Percentiles rank a stretch among this genome's conserved stretches.
Evolutionary conservation across 176 grass and related monocot species (phyloP).

Genomic region (Miscanthus lutarioriparius): DNA sequence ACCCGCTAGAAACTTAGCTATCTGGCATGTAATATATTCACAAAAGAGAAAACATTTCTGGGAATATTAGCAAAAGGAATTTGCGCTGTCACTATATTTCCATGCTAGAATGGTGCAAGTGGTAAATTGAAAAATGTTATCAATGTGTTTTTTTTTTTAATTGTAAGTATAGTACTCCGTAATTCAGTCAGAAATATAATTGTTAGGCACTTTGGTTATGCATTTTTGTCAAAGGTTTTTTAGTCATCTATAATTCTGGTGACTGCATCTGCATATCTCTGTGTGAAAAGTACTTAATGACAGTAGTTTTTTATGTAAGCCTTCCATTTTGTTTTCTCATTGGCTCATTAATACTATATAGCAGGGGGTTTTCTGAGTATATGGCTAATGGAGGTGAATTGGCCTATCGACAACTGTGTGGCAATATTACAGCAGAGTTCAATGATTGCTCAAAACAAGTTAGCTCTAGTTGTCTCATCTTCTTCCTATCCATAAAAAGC

Average conservation of each 20-base stretch:
- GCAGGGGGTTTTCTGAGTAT: slow-evolving; percentile 83
- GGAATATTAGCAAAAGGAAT: background rate
- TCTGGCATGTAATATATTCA: background rate
- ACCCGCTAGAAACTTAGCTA: background rate
- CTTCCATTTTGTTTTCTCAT: slow-evolving; percentile 4
- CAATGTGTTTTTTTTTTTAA: background rate
- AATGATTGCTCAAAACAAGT: slow-evolving; percentile 98
- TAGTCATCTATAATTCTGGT: background rate
- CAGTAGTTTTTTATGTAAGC: background rate
- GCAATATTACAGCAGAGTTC: slow-evolving; percentile 73
- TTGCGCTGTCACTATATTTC: background rate
- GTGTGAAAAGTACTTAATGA: background rate
- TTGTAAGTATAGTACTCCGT: no score
- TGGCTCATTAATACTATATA: slow-evolving; percentile 3
- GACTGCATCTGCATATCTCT: background rate
- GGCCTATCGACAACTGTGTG: slow-evolving; percentile 76
- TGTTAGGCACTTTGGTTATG: background rate
- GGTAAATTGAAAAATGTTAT: background rate
- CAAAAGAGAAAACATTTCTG: background rate
- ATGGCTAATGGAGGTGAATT: slow-evolving; percentile 82
- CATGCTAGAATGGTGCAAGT: background rate
- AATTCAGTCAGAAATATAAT: background rate
- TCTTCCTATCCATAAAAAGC: slow-evolving; percentile 17
- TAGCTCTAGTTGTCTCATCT: background rate
- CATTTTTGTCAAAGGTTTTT: background rate